These are phyloP conservation scores for Clitopilus hobsonii DNA, from an alignment of 768 basidiomycete species.

Conservation along the genomic window DNA sequence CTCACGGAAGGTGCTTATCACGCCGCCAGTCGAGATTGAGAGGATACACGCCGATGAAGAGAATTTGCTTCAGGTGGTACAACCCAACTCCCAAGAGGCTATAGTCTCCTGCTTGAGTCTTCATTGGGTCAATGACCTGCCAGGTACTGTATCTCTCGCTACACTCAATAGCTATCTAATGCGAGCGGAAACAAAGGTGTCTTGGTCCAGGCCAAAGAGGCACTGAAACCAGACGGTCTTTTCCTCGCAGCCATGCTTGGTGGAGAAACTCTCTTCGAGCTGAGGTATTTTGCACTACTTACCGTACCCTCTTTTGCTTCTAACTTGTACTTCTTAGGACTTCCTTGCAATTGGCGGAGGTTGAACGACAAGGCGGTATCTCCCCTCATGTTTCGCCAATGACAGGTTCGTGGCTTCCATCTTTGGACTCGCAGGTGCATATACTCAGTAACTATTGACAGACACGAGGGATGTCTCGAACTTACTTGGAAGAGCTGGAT, in stretches of 20 bases:
- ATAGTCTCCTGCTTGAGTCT: slow-evolving; percentile 88
- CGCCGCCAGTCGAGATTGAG: slow-evolving; percentile 62
- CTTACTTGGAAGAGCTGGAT: slow-evolving; percentile 87
- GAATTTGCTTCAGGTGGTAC: slow-evolving; percentile 58
- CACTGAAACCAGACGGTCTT: slow-evolving; percentile 84
- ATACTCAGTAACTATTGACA: slow-evolving; percentile 26
- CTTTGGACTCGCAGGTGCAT: neutral
- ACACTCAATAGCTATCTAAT: slow-evolving; percentile 2
- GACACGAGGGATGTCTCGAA: slow-evolving; percentile 93
- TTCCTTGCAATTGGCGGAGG: slow-evolving; percentile 87
- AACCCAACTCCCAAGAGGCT: slow-evolving; percentile 80
- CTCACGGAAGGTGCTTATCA: slow-evolving; percentile 3
- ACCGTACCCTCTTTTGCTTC: neutral
- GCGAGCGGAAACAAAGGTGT: slow-evolving; percentile 47
- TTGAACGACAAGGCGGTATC: slow-evolving; percentile 92
- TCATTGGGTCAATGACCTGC: slow-evolving; percentile 98
- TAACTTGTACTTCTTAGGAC: slow-evolving; percentile 48
- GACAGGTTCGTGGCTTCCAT: slow-evolving; percentile 60
- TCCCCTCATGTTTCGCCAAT: slow-evolving; percentile 97
- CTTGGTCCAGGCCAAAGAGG: slow-evolving; percentile 82
- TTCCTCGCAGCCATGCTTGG: slow-evolving; percentile 95
- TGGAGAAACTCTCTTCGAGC: slow-evolving; percentile 93
- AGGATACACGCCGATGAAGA: slow-evolving; percentile 86
- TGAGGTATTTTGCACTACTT: slow-evolving; percentile 46
- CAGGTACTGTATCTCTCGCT: slow-evolving; percentile 47